phyloP scores from a whole-genome alignment of 441 rosid species.

The Mallotus repandus region DNA sequence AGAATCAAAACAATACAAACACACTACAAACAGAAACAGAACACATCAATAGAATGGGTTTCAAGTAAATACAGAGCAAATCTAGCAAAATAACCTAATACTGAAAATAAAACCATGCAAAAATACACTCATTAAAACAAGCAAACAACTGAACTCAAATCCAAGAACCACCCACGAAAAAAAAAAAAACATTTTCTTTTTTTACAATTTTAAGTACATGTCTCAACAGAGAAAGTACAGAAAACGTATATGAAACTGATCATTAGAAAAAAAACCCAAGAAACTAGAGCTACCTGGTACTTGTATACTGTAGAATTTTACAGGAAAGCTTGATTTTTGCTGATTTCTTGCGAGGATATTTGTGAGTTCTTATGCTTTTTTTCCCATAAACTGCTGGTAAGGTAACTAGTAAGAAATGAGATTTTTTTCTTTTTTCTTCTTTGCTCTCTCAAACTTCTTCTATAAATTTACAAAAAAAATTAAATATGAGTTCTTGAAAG shows the following conservation, averaged over 20 bases:
- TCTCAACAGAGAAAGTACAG: background rate
- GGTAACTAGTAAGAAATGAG: background rate
- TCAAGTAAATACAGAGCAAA: background rate
- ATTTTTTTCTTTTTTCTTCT: background rate
- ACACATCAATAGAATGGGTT: background rate
- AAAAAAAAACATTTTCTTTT: background rate
- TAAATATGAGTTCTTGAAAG: too few species aligned
- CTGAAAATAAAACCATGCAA: background rate
- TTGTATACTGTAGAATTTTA: slow-evolving; percentile 1
- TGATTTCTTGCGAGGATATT: slow-evolving; percentile 15
- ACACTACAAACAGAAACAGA: background rate
- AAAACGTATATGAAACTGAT: background rate
- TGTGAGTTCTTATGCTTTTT: background rate
- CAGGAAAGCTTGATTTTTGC: slow-evolving; percentile 1
- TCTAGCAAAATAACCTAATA: background rate
- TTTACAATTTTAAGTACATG: background rate
- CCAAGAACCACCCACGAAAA: slow-evolving; percentile 17
- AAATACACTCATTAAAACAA: background rate
- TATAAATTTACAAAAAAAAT: background rate
- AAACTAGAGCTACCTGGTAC: slow-evolving; percentile 16
- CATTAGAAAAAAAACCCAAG: background rate
- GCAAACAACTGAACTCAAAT: slow-evolving; percentile 5
- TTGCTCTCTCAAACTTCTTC: background rate
- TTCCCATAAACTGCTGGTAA: background rate
- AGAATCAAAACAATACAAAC: background rate